Conservation (phyloP, 495 filamentous ascomycete genomes). For the Thozetella sp. region DNA sequence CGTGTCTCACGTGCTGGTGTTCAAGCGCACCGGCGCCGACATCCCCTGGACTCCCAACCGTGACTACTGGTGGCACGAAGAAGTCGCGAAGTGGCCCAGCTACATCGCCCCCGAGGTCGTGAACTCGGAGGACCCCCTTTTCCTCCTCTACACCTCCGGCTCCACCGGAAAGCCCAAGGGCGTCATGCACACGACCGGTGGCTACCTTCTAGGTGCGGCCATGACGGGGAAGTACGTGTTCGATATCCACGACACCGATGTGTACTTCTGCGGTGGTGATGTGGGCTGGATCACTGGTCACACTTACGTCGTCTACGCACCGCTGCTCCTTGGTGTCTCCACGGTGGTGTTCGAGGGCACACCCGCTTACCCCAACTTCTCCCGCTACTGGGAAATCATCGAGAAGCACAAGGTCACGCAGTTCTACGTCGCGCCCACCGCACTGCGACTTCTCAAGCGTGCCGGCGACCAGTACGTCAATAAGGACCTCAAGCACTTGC, state of each 20-base stretch:
- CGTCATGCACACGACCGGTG: slow-evolving; percentile 96
- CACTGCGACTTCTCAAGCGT: slow-evolving; percentile 89
- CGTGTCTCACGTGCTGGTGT: slow-evolving; percentile 83
- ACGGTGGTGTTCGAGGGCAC: slow-evolving; percentile 99
- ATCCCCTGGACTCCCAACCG: slow-evolving; percentile 87
- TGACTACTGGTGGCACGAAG: slow-evolving; percentile 98
- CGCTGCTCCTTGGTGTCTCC: slow-evolving; percentile 86
- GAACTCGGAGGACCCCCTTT: slow-evolving; percentile 93
- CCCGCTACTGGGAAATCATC: slow-evolving; percentile 98
- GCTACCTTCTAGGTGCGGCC: slow-evolving; percentile 91
- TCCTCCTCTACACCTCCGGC: slow-evolving; percentile 96
- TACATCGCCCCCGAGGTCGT: slow-evolving; percentile 88
- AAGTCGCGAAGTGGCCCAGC: slow-evolving; percentile 90
- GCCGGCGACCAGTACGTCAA: slow-evolving; percentile 91
- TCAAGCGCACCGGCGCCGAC: slow-evolving; percentile 92
- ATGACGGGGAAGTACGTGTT: slow-evolving; percentile 98
- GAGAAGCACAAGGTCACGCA: slow-evolving; percentile 94
- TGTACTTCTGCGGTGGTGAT: slow-evolving; percentile 97
- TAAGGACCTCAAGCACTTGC: slow-evolving; percentile 83
- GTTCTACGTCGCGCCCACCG: slow-evolving; percentile 98
- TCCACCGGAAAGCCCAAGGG: slow-evolving; percentile 99
- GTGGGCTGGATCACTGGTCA: slow-evolving; percentile 99
- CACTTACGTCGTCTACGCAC: slow-evolving; percentile 97
- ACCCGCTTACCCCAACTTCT: slow-evolving; percentile 96
- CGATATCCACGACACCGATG: slow-evolving; percentile 92